phyloP scores from a whole-genome alignment of 2,329 filamentous ascomycete species.

The Verticillium isaacii region DNA sequence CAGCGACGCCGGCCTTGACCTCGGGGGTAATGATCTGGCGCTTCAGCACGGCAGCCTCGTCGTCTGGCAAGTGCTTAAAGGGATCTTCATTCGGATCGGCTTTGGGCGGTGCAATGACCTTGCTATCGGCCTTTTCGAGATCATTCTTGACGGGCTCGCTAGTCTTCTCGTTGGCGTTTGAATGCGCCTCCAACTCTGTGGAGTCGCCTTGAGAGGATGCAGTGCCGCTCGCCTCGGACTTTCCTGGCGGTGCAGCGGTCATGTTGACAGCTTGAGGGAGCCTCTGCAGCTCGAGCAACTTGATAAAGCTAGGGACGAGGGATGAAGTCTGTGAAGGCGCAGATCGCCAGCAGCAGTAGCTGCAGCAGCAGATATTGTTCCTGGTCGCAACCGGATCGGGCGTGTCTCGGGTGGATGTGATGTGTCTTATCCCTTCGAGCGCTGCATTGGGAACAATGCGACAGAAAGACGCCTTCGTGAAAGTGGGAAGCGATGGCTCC shows the following conservation, averaged over 20 bases:
- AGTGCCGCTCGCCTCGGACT: slow-evolving; percentile 16
- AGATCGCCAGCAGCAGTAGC: not conserved
- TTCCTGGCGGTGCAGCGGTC: slow-evolving; percentile 11
- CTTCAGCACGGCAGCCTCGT: slow-evolving; percentile 64
- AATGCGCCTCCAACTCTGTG: slow-evolving; percentile 4
- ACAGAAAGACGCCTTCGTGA: no score
- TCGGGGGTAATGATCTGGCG: slow-evolving; percentile 63
- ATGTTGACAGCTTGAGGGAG: slow-evolving; percentile 4
- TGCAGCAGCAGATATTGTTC: not conserved
- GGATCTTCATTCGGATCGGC: slow-evolving; percentile 45
- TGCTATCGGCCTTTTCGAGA: slow-evolving; percentile 39
- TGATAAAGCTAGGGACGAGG: not conserved
- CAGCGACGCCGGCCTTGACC: slow-evolving; percentile 58
- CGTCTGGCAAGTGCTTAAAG: slow-evolving; percentile 56
- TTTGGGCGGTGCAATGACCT: slow-evolving; percentile 21
- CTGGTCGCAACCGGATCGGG: not conserved
- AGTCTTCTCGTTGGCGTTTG: slow-evolving; percentile 10
- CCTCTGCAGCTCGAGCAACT: not conserved
- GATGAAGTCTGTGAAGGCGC: not conserved
- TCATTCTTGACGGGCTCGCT: slow-evolving; percentile 13
- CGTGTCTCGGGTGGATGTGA: not conserved
- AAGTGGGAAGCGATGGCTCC: no score
- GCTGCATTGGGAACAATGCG: not conserved
- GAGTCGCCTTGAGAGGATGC: slow-evolving; percentile 31
- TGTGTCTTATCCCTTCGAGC: not conserved